A percentile compares a stretch with the other conserved stretches of the same genome.
Evolutionary conservation across 192 early-diverging fungal genomes (phyloP).

Genomic region (Umbelopsis isabellina): DNA sequence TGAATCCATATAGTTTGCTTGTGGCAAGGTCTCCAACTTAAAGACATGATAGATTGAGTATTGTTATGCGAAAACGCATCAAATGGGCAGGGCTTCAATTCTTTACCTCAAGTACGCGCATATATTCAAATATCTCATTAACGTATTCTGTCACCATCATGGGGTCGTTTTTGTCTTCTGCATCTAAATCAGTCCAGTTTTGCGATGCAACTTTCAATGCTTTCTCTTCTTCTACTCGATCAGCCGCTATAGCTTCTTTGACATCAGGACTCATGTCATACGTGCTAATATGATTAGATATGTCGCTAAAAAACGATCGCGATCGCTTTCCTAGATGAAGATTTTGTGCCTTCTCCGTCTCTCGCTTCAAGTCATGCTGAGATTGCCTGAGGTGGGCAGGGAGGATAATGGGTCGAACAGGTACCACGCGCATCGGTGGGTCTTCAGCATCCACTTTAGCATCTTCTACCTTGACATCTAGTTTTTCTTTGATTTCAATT

Average conservation of each 20-base stretch:
- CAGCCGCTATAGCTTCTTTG: neutral
- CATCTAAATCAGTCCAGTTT: slow-evolving; percentile 78
- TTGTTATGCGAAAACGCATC: neutral
- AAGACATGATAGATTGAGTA: neutral
- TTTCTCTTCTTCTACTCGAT: slow-evolving; percentile 5
- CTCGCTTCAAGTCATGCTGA: neutral
- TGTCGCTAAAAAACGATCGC: slow-evolving; percentile 10
- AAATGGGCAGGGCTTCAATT: neutral
- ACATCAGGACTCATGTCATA: slow-evolving; percentile 1
- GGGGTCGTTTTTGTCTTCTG: slow-evolving; percentile 80
- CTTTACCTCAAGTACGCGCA: slow-evolving; percentile 73
- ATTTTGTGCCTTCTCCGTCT: neutral
- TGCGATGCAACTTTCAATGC: slow-evolving; percentile 34
- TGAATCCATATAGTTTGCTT: slow-evolving; percentile 77
- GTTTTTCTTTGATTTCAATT: slow-evolving; percentile 12
- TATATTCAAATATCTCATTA: slow-evolving; percentile 88
- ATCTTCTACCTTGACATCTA: neutral
- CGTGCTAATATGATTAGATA: slow-evolving; percentile 20
- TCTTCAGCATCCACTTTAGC: neutral
- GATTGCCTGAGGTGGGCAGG: neutral
- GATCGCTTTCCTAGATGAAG: slow-evolving; percentile 11
- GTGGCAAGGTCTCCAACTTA: slow-evolving; percentile 63
- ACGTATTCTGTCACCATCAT: slow-evolving; percentile 95
- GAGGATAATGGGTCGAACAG: slow-evolving; percentile 11
- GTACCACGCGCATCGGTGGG: neutral